phyloP scores from a whole-genome alignment of 805 yeast species.

The Saccharomycopsis guyanensis region DNA sequence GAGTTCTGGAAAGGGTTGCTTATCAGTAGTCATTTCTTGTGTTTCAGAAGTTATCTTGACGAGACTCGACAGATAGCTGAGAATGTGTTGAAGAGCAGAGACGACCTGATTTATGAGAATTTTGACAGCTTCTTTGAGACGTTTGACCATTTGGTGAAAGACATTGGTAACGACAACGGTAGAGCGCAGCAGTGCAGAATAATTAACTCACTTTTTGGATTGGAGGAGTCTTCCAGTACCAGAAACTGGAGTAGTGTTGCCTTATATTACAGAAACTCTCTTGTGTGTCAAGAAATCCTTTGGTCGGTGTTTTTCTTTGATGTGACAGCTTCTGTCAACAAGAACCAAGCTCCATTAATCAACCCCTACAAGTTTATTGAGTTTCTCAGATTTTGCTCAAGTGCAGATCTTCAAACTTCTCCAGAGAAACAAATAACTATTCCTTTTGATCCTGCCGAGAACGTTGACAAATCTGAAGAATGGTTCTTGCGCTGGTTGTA shows the following conservation, averaged over 20 bases:
- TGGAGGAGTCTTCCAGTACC: neutral
- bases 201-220: neutral
- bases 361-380: neutral
- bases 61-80: neutral
- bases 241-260: neutral
- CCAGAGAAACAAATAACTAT: too few relatives aligned
- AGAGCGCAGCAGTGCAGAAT: neutral
- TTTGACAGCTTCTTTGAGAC: neutral
- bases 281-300: neutral
- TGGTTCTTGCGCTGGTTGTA: constrained; percentile 1
- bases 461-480: neutral
- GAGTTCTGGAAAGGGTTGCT: neutral
- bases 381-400: neutral
- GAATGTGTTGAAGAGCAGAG: neutral
- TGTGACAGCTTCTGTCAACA: neutral
- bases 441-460: neutral
- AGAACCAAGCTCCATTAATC: neutral
- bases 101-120: neutral
- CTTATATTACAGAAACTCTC: neutral
- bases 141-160: too few relatives aligned
- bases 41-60: neutral
- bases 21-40: neutral
- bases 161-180: too few relatives aligned
- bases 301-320: neutral
- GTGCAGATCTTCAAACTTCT: neutral